phyloP scores from a whole-genome alignment of 805 yeast genomes.

The Kazachstania taianensis region DNA sequence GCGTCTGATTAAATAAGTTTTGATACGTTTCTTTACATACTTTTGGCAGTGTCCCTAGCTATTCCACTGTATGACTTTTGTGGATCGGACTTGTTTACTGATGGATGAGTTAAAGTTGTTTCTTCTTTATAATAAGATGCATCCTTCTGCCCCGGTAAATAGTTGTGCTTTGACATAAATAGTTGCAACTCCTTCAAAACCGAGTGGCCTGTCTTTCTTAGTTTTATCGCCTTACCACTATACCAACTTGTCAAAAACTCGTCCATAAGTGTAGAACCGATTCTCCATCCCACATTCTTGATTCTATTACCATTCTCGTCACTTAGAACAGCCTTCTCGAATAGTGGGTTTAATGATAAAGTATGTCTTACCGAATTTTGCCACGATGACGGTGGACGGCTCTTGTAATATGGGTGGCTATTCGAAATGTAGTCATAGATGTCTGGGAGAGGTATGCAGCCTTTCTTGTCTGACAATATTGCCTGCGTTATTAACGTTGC shows the following conservation, averaged over 20 bases:
- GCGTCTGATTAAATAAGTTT: no score
- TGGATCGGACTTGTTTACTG: no score
- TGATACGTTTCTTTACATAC: no score
- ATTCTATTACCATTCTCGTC: conserved; percentile 38
- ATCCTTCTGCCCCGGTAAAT: conserved; percentile 27
- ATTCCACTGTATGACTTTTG: no score
- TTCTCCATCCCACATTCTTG: conserved; percentile 99
- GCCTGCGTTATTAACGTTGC: conserved; percentile 98
- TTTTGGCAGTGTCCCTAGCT: no score
- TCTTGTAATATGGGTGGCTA: conserved; percentile 28
- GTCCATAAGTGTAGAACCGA: conserved; percentile 68
- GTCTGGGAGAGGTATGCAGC: conserved; percentile 77
- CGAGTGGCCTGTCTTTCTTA: conserved; percentile 57
- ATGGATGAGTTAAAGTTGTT: no score
- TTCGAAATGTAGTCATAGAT: conserved; percentile 80
- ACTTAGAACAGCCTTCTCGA: conserved; percentile 76
- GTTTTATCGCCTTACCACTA: conserved; percentile 59
- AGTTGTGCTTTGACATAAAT: conserved; percentile 43
- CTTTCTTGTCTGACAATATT: conserved; percentile 74
- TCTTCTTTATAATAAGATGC: no score
- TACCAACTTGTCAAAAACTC: conserved; percentile 76
- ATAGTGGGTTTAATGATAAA: conserved; percentile 85
- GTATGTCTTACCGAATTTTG: conserved; percentile 96
- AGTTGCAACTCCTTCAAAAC: conserved; percentile 70
- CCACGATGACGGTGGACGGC: conserved; percentile 63